Conservation (phyloP, 352 stramenopile genomes). For the Phytophthora podocarpi region DNA sequence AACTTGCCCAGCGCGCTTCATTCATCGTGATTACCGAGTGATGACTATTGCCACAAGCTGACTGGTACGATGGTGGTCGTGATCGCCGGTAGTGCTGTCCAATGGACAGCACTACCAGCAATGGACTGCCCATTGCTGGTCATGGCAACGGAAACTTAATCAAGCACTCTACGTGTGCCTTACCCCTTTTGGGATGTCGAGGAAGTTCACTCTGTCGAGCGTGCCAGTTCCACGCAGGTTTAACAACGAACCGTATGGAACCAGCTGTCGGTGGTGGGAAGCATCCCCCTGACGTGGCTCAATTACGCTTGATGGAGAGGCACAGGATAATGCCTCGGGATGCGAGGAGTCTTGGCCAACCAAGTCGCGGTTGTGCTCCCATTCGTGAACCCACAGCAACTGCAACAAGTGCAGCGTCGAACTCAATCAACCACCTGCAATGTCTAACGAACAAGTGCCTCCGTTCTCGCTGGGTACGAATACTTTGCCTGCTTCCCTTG, state of each 20-base stretch:
- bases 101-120: too few relatives aligned
- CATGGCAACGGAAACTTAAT: too few relatives aligned
- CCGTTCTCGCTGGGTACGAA: conserved; percentile 41
- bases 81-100: too few relatives aligned
- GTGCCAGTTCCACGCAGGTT: too few relatives aligned
- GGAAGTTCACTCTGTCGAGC: too few relatives aligned
- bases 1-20: not conserved
- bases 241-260: too few relatives aligned
- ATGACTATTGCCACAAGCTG: conserved; percentile 26
- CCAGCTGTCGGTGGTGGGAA: conserved; percentile 23
- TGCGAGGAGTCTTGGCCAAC: conserved; percentile 16
- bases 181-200: too few relatives aligned
- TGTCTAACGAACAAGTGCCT: conserved; percentile 38
- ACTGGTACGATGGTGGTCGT: not conserved
- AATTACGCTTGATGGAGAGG: conserved; percentile 13
- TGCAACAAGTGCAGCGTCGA: conserved; percentile 16
- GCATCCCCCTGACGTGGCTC: conserved; percentile 31
- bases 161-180: too few relatives aligned
- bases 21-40: too few relatives aligned
- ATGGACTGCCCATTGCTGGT: too few relatives aligned
- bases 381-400: conserved; percentile 27
- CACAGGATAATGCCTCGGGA: conserved; percentile 21
- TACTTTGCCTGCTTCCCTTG: not conserved
- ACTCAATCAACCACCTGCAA: conserved; percentile 8
- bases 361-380: conserved; percentile 9